Conservation (phyloP, 2,329 filamentous ascomycete species). For the Colletotrichum sidae region DNA sequence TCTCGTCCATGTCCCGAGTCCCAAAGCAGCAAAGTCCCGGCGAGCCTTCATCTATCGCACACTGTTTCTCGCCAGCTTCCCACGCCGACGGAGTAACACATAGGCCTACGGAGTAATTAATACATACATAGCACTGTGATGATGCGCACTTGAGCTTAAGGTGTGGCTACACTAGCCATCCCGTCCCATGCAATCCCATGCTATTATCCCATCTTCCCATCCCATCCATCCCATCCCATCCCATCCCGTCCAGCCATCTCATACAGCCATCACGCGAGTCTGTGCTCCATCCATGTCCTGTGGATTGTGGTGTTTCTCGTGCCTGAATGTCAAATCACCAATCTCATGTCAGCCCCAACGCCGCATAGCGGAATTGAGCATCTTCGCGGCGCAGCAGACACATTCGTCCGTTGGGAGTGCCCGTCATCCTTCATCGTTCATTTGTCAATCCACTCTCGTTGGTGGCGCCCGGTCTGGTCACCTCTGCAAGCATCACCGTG, state of each 20-base stretch:
- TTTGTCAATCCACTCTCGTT: too few relatives aligned
- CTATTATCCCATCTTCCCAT: too few relatives aligned
- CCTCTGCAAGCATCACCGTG: too few relatives aligned
- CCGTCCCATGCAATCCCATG: too few relatives aligned
- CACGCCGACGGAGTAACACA: neutral
- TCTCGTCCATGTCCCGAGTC: neutral
- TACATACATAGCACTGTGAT: neutral
- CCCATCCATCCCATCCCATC: too few relatives aligned
- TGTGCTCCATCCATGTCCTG: slow-evolving; percentile 3
- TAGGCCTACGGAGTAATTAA: too few relatives aligned
- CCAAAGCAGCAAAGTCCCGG: slow-evolving; percentile 7
- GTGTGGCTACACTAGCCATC: slow-evolving; percentile 20
- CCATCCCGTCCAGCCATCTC: too few relatives aligned
- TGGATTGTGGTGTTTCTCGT: slow-evolving; percentile 1
- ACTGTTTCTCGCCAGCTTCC: neutral
- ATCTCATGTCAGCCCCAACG: slow-evolving; percentile 5
- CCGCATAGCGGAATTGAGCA: slow-evolving; percentile 1
- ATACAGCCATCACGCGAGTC: slow-evolving; percentile 10
- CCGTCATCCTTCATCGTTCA: neutral
- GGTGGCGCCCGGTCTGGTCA: too few relatives aligned
- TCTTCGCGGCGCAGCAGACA: slow-evolving; percentile 18
- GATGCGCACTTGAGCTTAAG: neutral
- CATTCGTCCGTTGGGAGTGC: neutral
- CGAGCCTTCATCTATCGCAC: slow-evolving; percentile 4
- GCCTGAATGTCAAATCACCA: slow-evolving; percentile 22